These are phyloP conservation scores for Cylindrotheca closterium DNA, from an alignment of 108 stramenopile genomes.

Conservation along the genomic window DNA sequence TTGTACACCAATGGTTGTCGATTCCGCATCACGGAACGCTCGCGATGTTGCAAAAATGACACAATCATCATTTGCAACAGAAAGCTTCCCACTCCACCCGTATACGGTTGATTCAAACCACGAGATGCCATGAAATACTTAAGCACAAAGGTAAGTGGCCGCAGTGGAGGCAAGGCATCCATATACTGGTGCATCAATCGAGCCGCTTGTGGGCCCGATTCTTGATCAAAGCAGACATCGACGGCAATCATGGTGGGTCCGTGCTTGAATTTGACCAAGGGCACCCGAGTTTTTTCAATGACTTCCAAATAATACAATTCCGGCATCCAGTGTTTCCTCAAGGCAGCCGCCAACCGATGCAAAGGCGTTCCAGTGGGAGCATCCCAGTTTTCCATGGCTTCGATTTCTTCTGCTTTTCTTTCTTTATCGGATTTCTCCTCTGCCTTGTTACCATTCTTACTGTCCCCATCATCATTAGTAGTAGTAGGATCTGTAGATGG, in stretches of 20 bases:
- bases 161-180: slow-evolving; percentile 79
- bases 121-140: slow-evolving; percentile 92
- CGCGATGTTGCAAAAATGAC: slow-evolving; percentile 81
- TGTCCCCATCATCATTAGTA: neutral
- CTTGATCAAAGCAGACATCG: slow-evolving; percentile 89
- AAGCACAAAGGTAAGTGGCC: slow-evolving; percentile 91
- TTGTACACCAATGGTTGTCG: slow-evolving; percentile 38
- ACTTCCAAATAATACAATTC: slow-evolving; percentile 85
- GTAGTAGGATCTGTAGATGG: slow-evolving; percentile 15
- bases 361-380: slow-evolving; percentile 41
- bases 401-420: slow-evolving; percentile 16
- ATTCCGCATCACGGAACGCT: slow-evolving; percentile 44
- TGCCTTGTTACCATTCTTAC: slow-evolving; percentile 1
- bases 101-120: slow-evolving; percentile 91
- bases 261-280: slow-evolving; percentile 94
- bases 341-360: slow-evolving; percentile 49
- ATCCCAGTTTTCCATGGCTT: slow-evolving; percentile 47
- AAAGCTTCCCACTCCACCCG: slow-evolving; percentile 93
- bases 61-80: slow-evolving; percentile 90
- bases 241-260: slow-evolving; percentile 72
- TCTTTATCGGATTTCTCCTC: slow-evolving; percentile 35
- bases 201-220: slow-evolving; percentile 68
- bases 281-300: slow-evolving; percentile 87
- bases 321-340: slow-evolving; percentile 57
- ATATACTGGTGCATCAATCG: slow-evolving; percentile 76